phyloP scores from a whole-genome alignment of 805 yeast genomes.

The Wickerhamomyces queroliae region DNA sequence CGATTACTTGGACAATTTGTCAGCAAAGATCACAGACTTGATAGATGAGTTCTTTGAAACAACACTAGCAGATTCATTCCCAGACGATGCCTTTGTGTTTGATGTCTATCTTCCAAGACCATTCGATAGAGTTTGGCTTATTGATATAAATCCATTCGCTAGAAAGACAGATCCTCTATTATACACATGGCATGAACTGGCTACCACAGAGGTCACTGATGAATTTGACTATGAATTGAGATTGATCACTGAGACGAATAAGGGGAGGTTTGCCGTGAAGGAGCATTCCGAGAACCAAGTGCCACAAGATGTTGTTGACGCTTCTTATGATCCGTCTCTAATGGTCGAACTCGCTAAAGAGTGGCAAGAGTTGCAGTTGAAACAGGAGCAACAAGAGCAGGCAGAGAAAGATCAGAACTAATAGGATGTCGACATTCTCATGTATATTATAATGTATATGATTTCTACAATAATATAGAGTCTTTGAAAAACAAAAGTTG shows the following conservation, averaged over 20 bases:
- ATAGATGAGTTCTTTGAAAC: conserved; percentile 53
- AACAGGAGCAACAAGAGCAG: conserved; percentile 2
- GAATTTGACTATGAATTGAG: conserved; percentile 48
- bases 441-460: too few species aligned
- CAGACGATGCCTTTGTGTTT: conserved; percentile 54
- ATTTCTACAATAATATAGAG: too few species aligned
- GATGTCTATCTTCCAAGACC: conserved; percentile 85
- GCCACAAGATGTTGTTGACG: conserved; percentile 87
- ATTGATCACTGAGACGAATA: conserved; percentile 59
- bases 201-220: conserved; percentile 23
- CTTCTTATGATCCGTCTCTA: conserved; percentile 59
- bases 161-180: conserved; percentile 73
- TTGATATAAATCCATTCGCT: conserved; percentile 85
- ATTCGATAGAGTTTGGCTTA: conserved; percentile 52
- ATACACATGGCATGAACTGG: conserved; percentile 81
- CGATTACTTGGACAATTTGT: conserved; percentile 52
- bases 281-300: conserved; percentile 90
- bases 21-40: conserved; percentile 38
- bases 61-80: conserved; percentile 41
- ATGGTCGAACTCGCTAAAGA: conserved; percentile 64
- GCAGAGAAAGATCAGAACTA: not conserved
- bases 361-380: conserved; percentile 42
- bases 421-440: not conserved
- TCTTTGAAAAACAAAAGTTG: not conserved
- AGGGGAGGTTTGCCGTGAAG: conserved; percentile 71